Conservation (phyloP, 345 rosid genomes). For the Rhodamnia rubescens region DNA sequence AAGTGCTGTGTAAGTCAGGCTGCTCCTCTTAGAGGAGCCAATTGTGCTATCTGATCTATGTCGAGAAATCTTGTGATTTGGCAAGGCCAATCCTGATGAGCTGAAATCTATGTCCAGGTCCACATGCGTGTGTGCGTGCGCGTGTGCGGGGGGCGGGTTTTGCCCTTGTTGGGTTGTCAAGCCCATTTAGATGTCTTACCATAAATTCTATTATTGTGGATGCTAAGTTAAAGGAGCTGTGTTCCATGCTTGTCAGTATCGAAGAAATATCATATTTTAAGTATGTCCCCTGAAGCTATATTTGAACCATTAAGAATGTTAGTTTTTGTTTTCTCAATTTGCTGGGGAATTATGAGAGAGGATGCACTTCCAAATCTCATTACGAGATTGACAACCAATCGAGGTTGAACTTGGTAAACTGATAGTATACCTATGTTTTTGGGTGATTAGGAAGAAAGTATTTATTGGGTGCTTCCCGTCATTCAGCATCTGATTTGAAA, state of each 20-base stretch:
- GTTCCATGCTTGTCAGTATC: not conserved
- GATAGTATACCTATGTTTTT: not conserved
- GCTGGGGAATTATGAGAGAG: not conserved
- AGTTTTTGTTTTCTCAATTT: not conserved
- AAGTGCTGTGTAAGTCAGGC: not conserved
- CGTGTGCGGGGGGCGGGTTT: not conserved
- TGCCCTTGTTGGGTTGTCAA: not conserved
- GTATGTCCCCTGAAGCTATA: not conserved
- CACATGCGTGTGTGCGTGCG: too few species aligned
- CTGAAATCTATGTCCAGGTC: too few species aligned
- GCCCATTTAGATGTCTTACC: not conserved
- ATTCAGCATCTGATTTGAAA: not conserved
- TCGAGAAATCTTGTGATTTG: too few species aligned
- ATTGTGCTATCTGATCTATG: too few species aligned
- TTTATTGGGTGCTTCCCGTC: not conserved
- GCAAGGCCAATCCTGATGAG: too few species aligned
- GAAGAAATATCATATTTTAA: not conserved
- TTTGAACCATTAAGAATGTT: not conserved
- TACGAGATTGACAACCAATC: not conserved
- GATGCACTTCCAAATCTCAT: not conserved
- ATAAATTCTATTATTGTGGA: not conserved
- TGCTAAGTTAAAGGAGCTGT: not conserved
- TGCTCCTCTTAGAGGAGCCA: not conserved
- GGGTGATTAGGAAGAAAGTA: not conserved
- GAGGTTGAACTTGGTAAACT: not conserved